Conservation (phyloP, 2,329 filamentous ascomycete genomes). For the Calonectria pseudoturangicola region DNA sequence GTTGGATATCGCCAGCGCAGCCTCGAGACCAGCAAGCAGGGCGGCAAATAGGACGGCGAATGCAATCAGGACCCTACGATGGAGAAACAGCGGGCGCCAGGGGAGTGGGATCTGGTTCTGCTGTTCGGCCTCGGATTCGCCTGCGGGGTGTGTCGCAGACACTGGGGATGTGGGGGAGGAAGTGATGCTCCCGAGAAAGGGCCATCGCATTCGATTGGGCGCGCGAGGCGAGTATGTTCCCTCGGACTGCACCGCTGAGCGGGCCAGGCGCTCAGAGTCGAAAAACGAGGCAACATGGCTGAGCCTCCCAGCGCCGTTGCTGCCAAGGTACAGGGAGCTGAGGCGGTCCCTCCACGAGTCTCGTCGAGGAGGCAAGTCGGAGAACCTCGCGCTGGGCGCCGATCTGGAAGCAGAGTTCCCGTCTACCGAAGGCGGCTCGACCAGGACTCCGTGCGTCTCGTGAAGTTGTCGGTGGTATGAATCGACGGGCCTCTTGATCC, state of each 20-base stretch:
- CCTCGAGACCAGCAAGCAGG: constrained; percentile 57
- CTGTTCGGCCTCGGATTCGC: constrained; percentile 43
- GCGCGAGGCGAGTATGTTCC: constrained; percentile 37
- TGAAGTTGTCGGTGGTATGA: constrained; percentile 55
- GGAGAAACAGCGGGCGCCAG: constrained; percentile 62
- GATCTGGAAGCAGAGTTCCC: constrained; percentile 24
- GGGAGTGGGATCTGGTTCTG: constrained; percentile 56
- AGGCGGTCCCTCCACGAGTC: constrained; percentile 32
- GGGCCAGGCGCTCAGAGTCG: constrained; percentile 52
- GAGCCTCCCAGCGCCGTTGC: constrained; percentile 21
- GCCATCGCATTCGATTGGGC: constrained; percentile 48
- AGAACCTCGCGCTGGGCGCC: constrained; percentile 42
- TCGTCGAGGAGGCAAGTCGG: constrained; percentile 46
- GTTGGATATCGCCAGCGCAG: constrained; percentile 57
- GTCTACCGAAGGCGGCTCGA: constrained; percentile 41
- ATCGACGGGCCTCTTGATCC: constrained; percentile 50
- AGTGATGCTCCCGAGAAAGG: constrained; percentile 53
- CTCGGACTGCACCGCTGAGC: constrained; percentile 46
- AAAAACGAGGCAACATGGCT: constrained; percentile 52
- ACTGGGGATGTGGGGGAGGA: constrained; percentile 43
- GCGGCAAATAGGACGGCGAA: constrained; percentile 57
- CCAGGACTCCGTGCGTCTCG: constrained; percentile 50
- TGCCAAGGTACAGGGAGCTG: constrained; percentile 28
- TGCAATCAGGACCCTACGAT: constrained; percentile 55
- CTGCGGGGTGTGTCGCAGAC: constrained; percentile 30